Conservation (phyloP, 345 rosid genomes). For the Arabis hirsuta region DNA sequence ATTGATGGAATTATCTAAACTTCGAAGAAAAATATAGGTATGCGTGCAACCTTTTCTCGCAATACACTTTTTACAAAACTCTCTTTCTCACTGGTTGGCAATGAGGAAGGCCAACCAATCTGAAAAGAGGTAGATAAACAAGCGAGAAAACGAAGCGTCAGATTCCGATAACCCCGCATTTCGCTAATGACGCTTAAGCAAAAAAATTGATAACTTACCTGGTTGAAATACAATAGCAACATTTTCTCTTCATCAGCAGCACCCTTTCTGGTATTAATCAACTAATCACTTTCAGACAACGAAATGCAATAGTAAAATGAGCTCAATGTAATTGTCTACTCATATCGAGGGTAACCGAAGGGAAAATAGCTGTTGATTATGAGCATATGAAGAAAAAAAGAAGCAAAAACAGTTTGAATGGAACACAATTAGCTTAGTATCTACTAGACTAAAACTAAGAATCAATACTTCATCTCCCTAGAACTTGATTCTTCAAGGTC, state of each 20-base stretch:
- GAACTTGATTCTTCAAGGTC: slow-evolving; percentile 5
- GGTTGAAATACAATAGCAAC: slow-evolving; percentile 80
- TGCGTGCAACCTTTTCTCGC: slow-evolving; percentile 69
- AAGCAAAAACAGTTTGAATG: not conserved
- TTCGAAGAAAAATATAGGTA: slow-evolving; percentile 1
- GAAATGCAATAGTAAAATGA: slow-evolving; percentile 14
- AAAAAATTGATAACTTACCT: slow-evolving; percentile 46
- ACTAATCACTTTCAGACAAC: slow-evolving; percentile 17
- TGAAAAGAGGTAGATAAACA: slow-evolving; percentile 38
- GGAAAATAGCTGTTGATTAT: not conserved
- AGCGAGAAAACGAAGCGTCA: slow-evolving; percentile 18
- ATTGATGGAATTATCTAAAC: slow-evolving; percentile 14
- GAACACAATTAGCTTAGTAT: not conserved
- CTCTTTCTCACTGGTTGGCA: slow-evolving; percentile 86
- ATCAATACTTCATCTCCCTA: not conserved
- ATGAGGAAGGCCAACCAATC: slow-evolving; percentile 97
- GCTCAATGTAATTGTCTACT: slow-evolving; percentile 2
- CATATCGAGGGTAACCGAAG: not conserved
- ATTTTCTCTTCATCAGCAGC: slow-evolving; percentile 88
- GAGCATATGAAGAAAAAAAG: not conserved
- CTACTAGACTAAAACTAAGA: not conserved
- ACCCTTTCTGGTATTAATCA: slow-evolving; percentile 62
- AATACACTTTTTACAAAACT: slow-evolving; percentile 67
- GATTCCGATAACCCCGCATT: not conserved
- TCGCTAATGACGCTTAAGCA: slow-evolving; percentile 1